Percentiles rank a stretch among this genome's conserved stretches.
These are phyloP conservation scores for Glycine soja DNA, from an alignment of 306 rosid species.

Conservation along the genomic window DNA sequence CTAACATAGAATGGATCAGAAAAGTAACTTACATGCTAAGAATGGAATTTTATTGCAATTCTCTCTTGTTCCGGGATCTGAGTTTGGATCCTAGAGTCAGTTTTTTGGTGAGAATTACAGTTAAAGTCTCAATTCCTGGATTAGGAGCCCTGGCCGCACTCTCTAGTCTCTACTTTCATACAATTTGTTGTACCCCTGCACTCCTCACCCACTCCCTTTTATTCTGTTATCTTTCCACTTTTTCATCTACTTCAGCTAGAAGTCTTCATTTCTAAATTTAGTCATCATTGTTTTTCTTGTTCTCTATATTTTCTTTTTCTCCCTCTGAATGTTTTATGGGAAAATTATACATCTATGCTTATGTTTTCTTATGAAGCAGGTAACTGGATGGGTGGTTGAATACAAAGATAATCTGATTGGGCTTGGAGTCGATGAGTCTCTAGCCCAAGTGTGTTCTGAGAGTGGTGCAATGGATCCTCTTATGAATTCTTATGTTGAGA, in stretches of 20 bases:
- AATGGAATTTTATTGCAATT: background rate
- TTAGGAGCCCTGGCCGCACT: too few relatives aligned
- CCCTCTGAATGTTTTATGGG: background rate
- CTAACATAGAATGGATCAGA: background rate
- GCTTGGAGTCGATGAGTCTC: constrained; percentile 92
- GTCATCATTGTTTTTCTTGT: background rate
- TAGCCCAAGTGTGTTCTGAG: constrained; percentile 98
- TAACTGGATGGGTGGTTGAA: constrained; percentile 99
- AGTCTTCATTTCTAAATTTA: background rate
- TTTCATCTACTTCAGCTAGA: too few relatives aligned
- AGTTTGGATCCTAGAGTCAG: too few relatives aligned
- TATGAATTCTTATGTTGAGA: constrained; percentile 93
- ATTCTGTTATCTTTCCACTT: too few relatives aligned
- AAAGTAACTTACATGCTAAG: background rate
- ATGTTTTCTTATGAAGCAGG: constrained; percentile 56
- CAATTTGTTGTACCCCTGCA: too few relatives aligned
- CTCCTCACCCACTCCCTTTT: too few relatives aligned
- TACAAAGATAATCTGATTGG: constrained; percentile 91
- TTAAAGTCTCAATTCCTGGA: too few relatives aligned
- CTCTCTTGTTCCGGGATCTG: background rate
- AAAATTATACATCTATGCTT: background rate
- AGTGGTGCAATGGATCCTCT: constrained; percentile 99
- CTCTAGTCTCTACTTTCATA: too few relatives aligned
- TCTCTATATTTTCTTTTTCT: constrained; percentile 8
- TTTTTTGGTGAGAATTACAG: too few relatives aligned